These are phyloP conservation scores for Entophlyctis luteolus DNA, from an alignment of 192 early-diverging fungal species.

Conservation along the genomic window DNA sequence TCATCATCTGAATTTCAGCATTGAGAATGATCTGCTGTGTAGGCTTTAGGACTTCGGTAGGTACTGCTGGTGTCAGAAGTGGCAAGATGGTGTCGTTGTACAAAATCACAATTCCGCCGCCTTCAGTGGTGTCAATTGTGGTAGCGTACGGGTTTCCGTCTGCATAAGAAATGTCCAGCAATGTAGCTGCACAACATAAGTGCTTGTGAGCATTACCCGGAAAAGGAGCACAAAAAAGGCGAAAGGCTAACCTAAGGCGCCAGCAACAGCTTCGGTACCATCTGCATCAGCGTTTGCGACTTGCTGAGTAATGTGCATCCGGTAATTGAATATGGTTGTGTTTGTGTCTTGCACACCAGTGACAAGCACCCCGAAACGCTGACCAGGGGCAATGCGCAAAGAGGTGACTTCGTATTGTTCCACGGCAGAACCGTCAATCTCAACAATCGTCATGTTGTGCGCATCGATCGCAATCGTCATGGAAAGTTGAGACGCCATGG, in stretches of 20 bases:
- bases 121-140: not conserved
- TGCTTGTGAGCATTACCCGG: not conserved
- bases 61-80: constrained; percentile 36
- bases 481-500: constrained; percentile 67
- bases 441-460: constrained; percentile 70
- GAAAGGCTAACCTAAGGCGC: not conserved
- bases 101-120: not conserved
- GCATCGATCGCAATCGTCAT: constrained; percentile 74
- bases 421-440: constrained; percentile 67
- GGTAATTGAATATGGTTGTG: constrained; percentile 42
- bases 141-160: not conserved
- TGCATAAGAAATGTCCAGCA: not conserved
- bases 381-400: constrained; percentile 61
- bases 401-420: constrained; percentile 50
- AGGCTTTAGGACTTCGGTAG: constrained; percentile 30
- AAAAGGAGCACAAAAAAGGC: not conserved
- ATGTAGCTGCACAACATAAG: not conserved
- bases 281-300: not conserved
- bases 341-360: constrained; percentile 47
- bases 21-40: constrained; percentile 35
- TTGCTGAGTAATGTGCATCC: constrained; percentile 50
- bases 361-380: constrained; percentile 75
- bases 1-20: constrained; percentile 56
- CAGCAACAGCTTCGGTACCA: not conserved
- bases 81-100: constrained; percentile 51